Evolutionary conservation across 1,139 yeast genomes (phyloP), one percentile per base, ranked within the genome.

Genomic region (Geotrichum australiense): DNA sequence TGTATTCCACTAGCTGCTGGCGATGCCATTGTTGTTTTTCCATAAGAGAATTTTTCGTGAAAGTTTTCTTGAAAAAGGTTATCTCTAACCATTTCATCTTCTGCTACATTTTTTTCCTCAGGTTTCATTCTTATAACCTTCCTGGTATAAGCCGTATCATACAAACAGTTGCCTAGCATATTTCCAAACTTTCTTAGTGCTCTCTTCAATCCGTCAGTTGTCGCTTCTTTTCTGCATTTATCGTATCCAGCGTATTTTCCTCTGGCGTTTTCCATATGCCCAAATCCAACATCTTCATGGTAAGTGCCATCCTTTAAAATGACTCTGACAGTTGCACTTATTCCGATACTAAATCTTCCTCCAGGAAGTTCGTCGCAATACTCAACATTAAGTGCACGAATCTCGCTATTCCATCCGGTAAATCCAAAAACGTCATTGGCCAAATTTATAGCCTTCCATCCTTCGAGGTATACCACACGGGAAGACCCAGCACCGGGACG

Each of bases 261-360:
- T 44, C 70, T 71, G 38, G 80, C 77, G 53, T 82, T 82, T 35
- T 79, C 85, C 38, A 77, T 72, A 45, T 70, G 74, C 11, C 94
- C 94, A 55, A 76, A 80, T 1, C 94, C 94, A 35, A 80, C 70
- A 58, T 83, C 93, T 55, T 83, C 94, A 48, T 78, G 84, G 54
- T 62, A 81, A 0, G 85, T 72, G 5, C 94, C 94, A 55, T 79
- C 83, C 51, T 71, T 71, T 18, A 83, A 64, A 0, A 85, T 78
- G 15, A 83, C 77, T 18, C 93, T 64, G n/a, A 81, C 80, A 15
- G 75, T 73, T 22, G 78, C 80, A 2, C 81, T 71, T 15, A 80
- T 64, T 4, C 84, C 80, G 58, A 82, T 58, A 22, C 75, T 68
- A 45, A 68, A 64, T 38, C 74, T 58, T 1, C 80, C 76, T 33